Percentiles rank a stretch among this genome's conserved stretches.
Evolutionary conservation across 1,284 basidiomycete species (phyloP).

Genomic region (Lentinula novae-zelandiae): DNA sequence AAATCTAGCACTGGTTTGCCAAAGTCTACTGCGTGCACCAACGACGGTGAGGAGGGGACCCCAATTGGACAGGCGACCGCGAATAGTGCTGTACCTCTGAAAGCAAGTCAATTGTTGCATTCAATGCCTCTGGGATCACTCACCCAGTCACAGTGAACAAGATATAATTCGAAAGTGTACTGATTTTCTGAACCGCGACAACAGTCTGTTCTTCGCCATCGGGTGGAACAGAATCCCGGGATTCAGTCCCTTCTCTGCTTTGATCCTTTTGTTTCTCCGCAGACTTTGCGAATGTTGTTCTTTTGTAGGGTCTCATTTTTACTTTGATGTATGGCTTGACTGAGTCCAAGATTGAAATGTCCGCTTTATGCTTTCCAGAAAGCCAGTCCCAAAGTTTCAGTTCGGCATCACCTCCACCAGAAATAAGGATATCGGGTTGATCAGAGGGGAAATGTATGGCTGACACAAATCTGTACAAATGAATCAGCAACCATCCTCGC

Average conservation of each 20-base stretch:
- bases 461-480: conserved; percentile 66
- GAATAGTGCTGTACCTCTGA: conserved; percentile 71
- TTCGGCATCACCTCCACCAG: conserved; percentile 82
- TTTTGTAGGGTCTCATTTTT: conserved; percentile 31
- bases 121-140: conserved; percentile 18
- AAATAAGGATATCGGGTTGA: conserved; percentile 55
- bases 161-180: conserved; percentile 38
- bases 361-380: conserved; percentile 47
- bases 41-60: conserved; percentile 21
- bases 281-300: conserved; percentile 31
- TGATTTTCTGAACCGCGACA: conserved; percentile 53
- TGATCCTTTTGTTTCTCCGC: conserved; percentile 8
- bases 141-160: conserved; percentile 72
- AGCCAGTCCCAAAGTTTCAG: conserved; percentile 84
- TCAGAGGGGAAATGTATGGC: conserved; percentile 67
- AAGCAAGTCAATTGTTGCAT: conserved; percentile 1
- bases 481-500: not conserved
- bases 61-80: conserved; percentile 32
- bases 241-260: conserved; percentile 19
- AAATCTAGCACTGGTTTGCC: conserved; percentile 61
- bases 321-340: conserved; percentile 66
- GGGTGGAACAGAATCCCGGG: conserved; percentile 17
- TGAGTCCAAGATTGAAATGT: conserved; percentile 50
- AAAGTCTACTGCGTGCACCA: conserved; percentile 46
- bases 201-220: conserved; percentile 23